Evolutionary conservation across 805 yeast species (phyloP).

Genomic region (Debaryomyces prosopidis): DNA sequence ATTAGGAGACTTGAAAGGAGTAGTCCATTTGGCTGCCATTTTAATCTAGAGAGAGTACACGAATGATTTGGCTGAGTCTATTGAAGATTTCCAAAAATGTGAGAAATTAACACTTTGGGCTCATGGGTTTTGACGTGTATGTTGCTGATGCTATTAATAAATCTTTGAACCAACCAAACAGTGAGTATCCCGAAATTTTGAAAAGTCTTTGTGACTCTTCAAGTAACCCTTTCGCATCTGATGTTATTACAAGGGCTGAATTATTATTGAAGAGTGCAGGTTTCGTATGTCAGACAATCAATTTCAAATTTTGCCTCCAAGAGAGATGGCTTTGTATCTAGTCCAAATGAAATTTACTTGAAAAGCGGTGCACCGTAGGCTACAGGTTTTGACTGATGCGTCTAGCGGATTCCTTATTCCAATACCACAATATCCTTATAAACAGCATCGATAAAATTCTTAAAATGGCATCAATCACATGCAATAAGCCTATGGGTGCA

Average conservation of each 20-base stretch:
- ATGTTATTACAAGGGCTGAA: conserved; percentile 73
- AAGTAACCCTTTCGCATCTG: no score
- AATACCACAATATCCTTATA: conserved; percentile 98
- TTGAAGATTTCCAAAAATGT: conserved; percentile 13
- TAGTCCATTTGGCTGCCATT: conserved; percentile 13
- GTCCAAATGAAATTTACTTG: conserved; percentile 73
- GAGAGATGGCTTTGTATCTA: conserved; percentile 71
- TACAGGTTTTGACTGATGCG: conserved; percentile 68
- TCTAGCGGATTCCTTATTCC: conserved; percentile 85
- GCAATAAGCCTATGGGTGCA: conserved; percentile 93
- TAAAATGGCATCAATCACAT: conserved; percentile 75
- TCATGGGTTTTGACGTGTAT: conserved; percentile 14
- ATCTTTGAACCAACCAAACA: conserved; percentile 11
- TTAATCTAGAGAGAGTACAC: conserved; percentile 11
- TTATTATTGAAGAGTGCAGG: conserved; percentile 63
- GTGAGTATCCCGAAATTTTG: no score
- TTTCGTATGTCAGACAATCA: conserved; percentile 63
- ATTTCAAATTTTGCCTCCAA: conserved; percentile 77
- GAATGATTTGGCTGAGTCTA: conserved; percentile 15
- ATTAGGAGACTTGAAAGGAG: conserved; percentile 12
- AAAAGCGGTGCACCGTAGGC: conserved; percentile 96
- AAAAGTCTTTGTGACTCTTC: no score
- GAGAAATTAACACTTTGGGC: conserved; percentile 13
- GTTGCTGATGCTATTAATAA: conserved; percentile 15
- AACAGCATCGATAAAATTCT: conserved; percentile 94